phyloP scores from a whole-genome alignment of 495 filamentous ascomycete species.

The Penicillium ucsense region DNA sequence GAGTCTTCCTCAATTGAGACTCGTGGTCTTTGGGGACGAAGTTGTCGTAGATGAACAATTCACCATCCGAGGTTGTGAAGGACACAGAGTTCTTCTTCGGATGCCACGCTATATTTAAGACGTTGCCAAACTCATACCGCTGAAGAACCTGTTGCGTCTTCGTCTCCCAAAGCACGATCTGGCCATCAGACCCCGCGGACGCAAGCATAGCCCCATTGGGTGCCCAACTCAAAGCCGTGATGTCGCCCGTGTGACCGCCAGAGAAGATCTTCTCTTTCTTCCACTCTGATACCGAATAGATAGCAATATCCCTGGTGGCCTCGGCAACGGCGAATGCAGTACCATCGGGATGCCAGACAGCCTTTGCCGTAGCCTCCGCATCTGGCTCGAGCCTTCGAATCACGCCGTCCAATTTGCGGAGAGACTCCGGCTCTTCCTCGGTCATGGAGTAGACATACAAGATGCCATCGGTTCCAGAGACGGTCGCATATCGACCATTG shows the following conservation, averaged over 20 bases:
- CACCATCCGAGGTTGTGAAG: constrained; percentile 83
- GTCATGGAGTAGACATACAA: constrained; percentile 83
- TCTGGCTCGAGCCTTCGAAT: constrained; percentile 72
- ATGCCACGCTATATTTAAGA: constrained; percentile 85
- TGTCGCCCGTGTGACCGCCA: constrained; percentile 71
- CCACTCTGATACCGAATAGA: constrained; percentile 80
- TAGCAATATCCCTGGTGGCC: constrained; percentile 71
- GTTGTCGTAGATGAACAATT: constrained; percentile 77
- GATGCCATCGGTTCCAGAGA: constrained; percentile 79
- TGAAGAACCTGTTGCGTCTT: constrained; percentile 64
- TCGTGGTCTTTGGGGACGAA: constrained; percentile 62
- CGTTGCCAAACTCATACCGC: constrained; percentile 64
- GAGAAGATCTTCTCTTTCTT: constrained; percentile 69
- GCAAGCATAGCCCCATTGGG: constrained; percentile 85
- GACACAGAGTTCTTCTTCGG: constrained; percentile 78
- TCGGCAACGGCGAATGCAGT: constrained; percentile 82
- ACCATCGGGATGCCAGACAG: constrained; percentile 91
- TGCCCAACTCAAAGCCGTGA: constrained; percentile 85
- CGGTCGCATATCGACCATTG: constrained; percentile 61
- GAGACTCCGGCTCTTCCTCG: constrained; percentile 68
- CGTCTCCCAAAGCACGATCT: constrained; percentile 79
- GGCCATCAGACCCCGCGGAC: constrained; percentile 73
- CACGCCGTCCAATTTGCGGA: constrained; percentile 76
- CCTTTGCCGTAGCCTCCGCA: constrained; percentile 63
- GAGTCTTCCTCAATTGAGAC: constrained; percentile 46